Conservation (phyloP, 225 moss, liverwort and hornwort genomes). For the Pleurozium schreberi region DNA sequence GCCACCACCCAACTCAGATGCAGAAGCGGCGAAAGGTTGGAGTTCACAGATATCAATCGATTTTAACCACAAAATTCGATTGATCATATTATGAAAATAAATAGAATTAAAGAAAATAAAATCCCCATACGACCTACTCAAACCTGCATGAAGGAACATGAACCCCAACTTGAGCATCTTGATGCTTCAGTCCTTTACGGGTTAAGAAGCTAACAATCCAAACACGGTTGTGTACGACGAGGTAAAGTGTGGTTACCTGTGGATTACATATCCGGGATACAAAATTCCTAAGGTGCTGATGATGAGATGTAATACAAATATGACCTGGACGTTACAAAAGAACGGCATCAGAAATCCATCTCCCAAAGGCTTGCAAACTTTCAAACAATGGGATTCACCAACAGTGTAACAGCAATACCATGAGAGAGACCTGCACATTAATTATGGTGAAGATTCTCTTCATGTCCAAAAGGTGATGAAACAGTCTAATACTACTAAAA, state of each 20-base stretch:
- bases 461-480: not conserved
- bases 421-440: not conserved
- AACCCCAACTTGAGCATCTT: not conserved
- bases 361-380: not conserved
- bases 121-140: not conserved
- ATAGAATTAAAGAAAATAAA: not conserved
- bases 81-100: not conserved
- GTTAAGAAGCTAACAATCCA: not conserved
- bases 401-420: not conserved
- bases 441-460: not conserved
- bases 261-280: constrained; percentile 80
- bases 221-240: not conserved
- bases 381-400: not conserved
- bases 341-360: not conserved
- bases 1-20: not conserved
- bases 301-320: constrained; percentile 46
- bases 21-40: not conserved
- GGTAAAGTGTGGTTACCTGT: constrained; percentile 34
- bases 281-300: constrained; percentile 57
- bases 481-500: not conserved
- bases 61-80: not conserved
- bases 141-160: not conserved
- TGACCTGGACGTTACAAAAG: constrained; percentile 21
- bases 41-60: not conserved
- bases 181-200: not conserved